Base-by-base conservation (phyloP, 768 basidiomycete genomes). In the Auriculariales sp. region DNA sequence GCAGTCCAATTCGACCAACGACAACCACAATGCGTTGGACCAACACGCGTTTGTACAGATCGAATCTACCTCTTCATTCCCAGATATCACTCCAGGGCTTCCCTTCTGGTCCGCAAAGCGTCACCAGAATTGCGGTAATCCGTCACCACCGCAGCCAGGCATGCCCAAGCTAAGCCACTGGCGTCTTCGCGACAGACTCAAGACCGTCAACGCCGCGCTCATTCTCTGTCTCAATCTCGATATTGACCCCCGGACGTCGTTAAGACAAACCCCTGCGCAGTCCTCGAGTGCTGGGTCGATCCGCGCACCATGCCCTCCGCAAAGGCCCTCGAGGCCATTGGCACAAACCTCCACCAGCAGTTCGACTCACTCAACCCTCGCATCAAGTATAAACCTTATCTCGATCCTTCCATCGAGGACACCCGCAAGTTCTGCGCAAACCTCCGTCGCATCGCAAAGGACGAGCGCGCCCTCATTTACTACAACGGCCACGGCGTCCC, bases 401-500 rank as follows among this genome's bases (percentile, higher is more conserved):
- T 95, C 30, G 95, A 99, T 63, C 95, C 95, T 7, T 89, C 89
- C 1, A 81, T 91, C 54, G 93, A 97, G 58, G 94, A 98, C 57
- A 73, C 94, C 32, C 84, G 85, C 60, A 80, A 85, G 50, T 86
- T 90, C 56, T 95, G 91, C 59, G 71, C 79, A 50, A 79, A 73
- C 19, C 66, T 94, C 33, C 80, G 95, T 49, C 88, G 84, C 58
- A 78, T 81, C 46, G 92, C 94, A 1, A 90, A 91, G 62, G 86
- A 92, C 31, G 95, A 99, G 59, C 82, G 95, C 2, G 81, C 90
- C 5, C 70, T 97, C 27, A 94, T 98, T 65, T 90, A 98, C 66
- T 99, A 98, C 67, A 99, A 98, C 55, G 95, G 95, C 2, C 95
- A 98, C 54, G 95, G 95, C 22, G 95, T 99, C 19, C 94, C 94